Conservation (phyloP, 1,284 basidiomycete genomes). For the Tilletia setariae region DNA sequence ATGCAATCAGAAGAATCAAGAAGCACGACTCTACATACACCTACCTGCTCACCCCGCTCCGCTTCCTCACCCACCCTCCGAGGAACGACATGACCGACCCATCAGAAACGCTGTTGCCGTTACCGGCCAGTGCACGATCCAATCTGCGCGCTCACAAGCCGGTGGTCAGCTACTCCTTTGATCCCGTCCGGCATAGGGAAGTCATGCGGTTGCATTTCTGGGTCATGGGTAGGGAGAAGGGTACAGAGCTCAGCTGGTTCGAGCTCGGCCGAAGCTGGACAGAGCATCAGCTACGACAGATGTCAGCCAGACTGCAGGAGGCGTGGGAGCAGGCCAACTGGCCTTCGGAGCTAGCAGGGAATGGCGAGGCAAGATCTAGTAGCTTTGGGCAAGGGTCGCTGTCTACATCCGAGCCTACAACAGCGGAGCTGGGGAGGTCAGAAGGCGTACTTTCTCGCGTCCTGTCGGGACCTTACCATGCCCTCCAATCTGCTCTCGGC, state of each 20-base stretch:
- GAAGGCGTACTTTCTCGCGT: neutral
- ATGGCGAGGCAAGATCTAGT: neutral
- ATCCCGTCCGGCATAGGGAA: constrained; percentile 29
- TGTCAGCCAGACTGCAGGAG: constrained; percentile 4
- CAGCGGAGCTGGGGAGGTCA: too few species aligned
- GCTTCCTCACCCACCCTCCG: constrained; percentile 12
- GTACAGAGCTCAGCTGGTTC: constrained; percentile 12
- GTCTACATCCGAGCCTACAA: too few species aligned
- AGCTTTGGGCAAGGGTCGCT: neutral
- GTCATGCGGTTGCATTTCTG: constrained; percentile 44
- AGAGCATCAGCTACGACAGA: constrained; percentile 17
- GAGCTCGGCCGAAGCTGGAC: neutral
- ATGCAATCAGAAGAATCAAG: constrained; percentile 79
- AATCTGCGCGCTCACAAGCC: constrained; percentile 10
- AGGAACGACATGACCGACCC: constrained; percentile 10
- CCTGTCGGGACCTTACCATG: neutral
- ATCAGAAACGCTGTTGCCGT: neutral
- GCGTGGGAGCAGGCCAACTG: neutral
- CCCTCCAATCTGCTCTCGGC: neutral
- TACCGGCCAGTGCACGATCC: constrained; percentile 9
- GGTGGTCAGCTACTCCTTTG: constrained; percentile 6
- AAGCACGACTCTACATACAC: constrained; percentile 60
- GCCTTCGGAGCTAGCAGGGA: too few species aligned
- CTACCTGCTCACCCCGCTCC: neutral
- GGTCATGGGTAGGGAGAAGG: constrained; percentile 18